Conservation (phyloP, 257 asterid genomes). For the Solanum sitiens region DNA sequence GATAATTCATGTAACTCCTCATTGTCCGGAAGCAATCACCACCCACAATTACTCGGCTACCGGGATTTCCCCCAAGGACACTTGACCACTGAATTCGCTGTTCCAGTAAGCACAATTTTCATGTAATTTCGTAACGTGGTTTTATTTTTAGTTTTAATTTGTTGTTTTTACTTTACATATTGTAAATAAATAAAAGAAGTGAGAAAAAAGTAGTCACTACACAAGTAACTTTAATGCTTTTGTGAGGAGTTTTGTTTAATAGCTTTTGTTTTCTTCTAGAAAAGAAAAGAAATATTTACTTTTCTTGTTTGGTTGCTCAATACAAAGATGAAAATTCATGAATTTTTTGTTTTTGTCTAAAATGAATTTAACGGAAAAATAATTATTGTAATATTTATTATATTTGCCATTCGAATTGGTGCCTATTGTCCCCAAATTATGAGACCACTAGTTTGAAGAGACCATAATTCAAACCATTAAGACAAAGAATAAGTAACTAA, state of each 20-base stretch:
- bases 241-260: constrained; percentile 10
- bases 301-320: constrained; percentile 11
- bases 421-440: not conserved
- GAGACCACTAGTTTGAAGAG: not conserved
- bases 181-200: not conserved
- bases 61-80: constrained; percentile 29
- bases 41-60: constrained; percentile 24
- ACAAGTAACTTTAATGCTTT: constrained; percentile 21
- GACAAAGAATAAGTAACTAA: not conserved
- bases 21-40: constrained; percentile 20
- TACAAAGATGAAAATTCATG: not conserved
- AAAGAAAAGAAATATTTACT: constrained; percentile 3
- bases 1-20: constrained; percentile 50
- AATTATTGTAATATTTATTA: not conserved
- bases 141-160: not conserved
- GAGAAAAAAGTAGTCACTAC: not conserved
- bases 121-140: not conserved
- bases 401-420: not conserved
- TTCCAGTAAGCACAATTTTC: constrained; percentile 44
- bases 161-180: not conserved
- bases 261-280: constrained; percentile 19
- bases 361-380: not conserved
- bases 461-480: not conserved
- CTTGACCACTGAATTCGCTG: constrained; percentile 57
- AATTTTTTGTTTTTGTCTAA: not conserved